Conservation (phyloP, 2,329 filamentous ascomycete species). For the Ophiostoma piceae region DNA sequence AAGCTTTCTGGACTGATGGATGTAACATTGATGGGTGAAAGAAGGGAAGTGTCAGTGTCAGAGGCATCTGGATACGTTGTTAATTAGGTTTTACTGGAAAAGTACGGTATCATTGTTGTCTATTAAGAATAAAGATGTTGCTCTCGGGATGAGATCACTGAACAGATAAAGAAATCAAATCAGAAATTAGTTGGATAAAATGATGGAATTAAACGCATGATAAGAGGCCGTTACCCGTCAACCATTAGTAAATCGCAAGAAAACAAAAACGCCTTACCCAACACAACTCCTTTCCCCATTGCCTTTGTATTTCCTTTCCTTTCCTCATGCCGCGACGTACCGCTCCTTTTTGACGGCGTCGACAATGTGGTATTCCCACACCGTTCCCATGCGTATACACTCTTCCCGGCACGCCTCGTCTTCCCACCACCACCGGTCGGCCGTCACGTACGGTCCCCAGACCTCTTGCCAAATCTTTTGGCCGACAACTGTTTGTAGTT, state of each 20-base stretch:
- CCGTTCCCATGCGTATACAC: slow-evolving; percentile 49
- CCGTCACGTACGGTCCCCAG: slow-evolving; percentile 51
- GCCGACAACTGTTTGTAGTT: slow-evolving; percentile 48
- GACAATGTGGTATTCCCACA: slow-evolving; percentile 56
- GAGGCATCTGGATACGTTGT: background rate
- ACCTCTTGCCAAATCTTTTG: slow-evolving; percentile 57
- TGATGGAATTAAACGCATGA: no score
- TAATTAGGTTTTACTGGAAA: background rate
- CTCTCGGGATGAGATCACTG: background rate
- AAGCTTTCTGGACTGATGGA: background rate
- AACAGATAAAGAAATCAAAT: background rate
- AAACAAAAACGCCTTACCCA: background rate
- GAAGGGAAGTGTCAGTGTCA: background rate
- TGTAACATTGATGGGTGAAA: background rate
- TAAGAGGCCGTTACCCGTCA: background rate
- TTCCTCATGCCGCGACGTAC: slow-evolving; percentile 13
- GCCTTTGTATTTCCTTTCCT: no score
- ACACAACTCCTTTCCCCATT: background rate
- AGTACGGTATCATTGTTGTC: background rate
- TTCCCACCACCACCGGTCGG: slow-evolving; percentile 58
- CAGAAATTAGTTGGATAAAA: background rate
- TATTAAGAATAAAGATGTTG: background rate
- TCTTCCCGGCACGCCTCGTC: slow-evolving; percentile 50
- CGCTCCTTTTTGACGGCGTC: slow-evolving; percentile 45
- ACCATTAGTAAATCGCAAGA: background rate